phyloP scores from a whole-genome alignment of 495 filamentous ascomycete species.

The Tuber indicum region DNA sequence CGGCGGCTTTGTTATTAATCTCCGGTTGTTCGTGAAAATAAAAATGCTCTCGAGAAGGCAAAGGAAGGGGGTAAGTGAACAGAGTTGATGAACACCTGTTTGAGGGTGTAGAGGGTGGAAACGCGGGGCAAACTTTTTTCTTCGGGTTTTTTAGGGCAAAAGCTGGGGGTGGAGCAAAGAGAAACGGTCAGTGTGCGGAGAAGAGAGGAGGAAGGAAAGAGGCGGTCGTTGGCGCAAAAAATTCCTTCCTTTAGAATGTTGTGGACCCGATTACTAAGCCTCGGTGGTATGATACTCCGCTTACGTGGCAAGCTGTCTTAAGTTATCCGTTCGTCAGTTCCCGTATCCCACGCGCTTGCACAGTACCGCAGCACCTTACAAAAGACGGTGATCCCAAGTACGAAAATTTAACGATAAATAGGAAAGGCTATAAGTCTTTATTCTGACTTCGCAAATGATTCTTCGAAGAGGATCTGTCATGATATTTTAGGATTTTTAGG shows the following conservation, averaged over 20 bases:
- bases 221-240: constrained; percentile 16
- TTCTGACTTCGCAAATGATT: not conserved
- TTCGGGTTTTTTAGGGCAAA: constrained; percentile 13
- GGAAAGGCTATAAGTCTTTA: not conserved
- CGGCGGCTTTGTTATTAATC: constrained; percentile 31
- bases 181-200: constrained; percentile 20
- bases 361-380: not conserved
- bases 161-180: constrained; percentile 10
- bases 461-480: not conserved
- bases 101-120: not conserved
- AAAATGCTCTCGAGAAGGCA: constrained; percentile 31
- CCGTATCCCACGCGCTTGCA: not conserved
- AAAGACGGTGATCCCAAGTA: not conserved
- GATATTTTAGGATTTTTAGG: not conserved
- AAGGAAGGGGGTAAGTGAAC: constrained; percentile 8
- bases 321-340: not conserved
- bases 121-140: not conserved
- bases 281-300: not conserved
- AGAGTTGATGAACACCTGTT: constrained; percentile 5
- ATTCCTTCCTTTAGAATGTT: constrained; percentile 20
- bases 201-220: constrained; percentile 17
- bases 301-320: not conserved
- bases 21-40: constrained; percentile 34
- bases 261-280: constrained; percentile 28
- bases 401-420: not conserved